Conservation (phyloP, 805 yeast species). For the Yamadazyma akitaensis region DNA sequence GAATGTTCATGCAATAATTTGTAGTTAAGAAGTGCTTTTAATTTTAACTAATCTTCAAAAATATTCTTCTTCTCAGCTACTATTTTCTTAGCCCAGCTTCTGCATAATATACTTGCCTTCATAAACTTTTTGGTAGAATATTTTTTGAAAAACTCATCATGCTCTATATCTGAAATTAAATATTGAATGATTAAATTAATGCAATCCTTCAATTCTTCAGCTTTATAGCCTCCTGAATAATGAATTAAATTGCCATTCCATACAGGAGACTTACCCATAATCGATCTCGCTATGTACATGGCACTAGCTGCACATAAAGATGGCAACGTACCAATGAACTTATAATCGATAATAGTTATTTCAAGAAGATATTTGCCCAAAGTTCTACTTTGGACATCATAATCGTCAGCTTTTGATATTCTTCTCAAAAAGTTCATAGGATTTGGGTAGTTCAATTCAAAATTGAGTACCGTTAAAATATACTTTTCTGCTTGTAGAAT, state of each 20-base stretch:
- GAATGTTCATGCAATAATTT: neutral
- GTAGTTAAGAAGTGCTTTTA: neutral
- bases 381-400: slow-evolving; percentile 79
- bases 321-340: slow-evolving; percentile 70
- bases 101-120: slow-evolving; percentile 76
- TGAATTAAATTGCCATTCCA: slow-evolving; percentile 89
- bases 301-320: slow-evolving; percentile 84
- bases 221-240: slow-evolving; percentile 86
- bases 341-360: slow-evolving; percentile 69
- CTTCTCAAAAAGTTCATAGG: slow-evolving; percentile 88
- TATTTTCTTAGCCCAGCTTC: slow-evolving; percentile 77
- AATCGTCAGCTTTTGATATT: slow-evolving; percentile 87
- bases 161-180: slow-evolving; percentile 73
- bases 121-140: slow-evolving; percentile 86
- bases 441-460: slow-evolving; percentile 79
- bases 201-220: slow-evolving; percentile 67
- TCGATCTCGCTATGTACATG: slow-evolving; percentile 75
- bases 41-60: slow-evolving; percentile 21
- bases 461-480: slow-evolving; percentile 66
- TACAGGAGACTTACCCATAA: slow-evolving; percentile 59
- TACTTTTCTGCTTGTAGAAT: slow-evolving; percentile 80
- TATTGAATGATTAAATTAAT: slow-evolving; percentile 74
- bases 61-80: slow-evolving; percentile 43
- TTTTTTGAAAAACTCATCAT: slow-evolving; percentile 90
- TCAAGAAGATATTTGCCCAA: slow-evolving; percentile 83